Base-by-base conservation (phyloP, 2,329 filamentous ascomycete genomes). In the Fusarium sp. region DNA sequence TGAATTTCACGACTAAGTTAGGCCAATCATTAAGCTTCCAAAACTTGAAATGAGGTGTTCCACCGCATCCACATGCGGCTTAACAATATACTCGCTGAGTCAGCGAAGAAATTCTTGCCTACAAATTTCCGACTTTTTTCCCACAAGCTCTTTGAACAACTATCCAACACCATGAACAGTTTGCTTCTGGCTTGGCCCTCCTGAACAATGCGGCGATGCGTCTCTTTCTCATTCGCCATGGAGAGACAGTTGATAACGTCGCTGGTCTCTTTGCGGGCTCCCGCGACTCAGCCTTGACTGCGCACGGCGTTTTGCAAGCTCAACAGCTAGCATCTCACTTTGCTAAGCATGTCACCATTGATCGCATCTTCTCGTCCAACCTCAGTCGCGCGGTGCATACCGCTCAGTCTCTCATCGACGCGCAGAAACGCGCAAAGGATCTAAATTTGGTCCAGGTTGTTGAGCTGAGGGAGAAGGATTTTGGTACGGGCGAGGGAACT, bases 231-330 rank as follows among this genome's bases (percentile, higher is more conserved):
- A 88, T 97, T 73, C 90, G 94, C 57, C 94, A 97, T 83, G 94
- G 90, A 75, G 94, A 97, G 81, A 95, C 93, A 17, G 92, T 96
- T 68, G 92, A 97, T 80, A 97, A 97, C 78, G 90, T 96, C 60
- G 91, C 90, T 40, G 87, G 89, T 55, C 80, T 92, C 62, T 94
- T 92, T 52, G 94, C 94, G 71, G 94, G 94, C 62, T 87, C 88
- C 51, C 91, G 89, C 77, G 92, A 97, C 79, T 95, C 93, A 2
- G 82, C 88, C 40, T 83, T 97, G 71, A 97, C 94, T 23, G 90
- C 88, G 67, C 92, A 97, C 79, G 94, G 94, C 56, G 85, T 91
- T 51, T 84, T 94, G 48, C 94, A 97, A 78, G 88, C 92, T n/a
- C 87, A 85, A 44, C 87, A 88, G 30, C 84, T 97, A 1, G 93